A percentile compares a stretch with the other conserved stretches of the same genome.
phyloP scores from a whole-genome alignment of 345 rosid genomes.

The Zanthoxylum bungeanum region DNA sequence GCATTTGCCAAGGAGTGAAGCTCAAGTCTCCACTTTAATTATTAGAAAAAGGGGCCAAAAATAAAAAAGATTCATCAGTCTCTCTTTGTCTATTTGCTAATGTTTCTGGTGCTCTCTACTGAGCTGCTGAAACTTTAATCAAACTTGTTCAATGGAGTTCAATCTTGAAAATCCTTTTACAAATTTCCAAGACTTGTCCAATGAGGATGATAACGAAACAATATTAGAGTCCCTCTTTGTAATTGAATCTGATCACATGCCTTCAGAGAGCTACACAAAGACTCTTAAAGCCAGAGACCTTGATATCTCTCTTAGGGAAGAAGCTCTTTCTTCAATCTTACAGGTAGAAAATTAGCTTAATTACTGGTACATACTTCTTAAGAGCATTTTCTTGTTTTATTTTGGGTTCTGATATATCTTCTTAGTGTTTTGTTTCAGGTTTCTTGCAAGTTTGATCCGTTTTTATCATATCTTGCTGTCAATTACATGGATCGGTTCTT shows the following conservation, averaged over 20 bases:
- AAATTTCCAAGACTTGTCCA: conserved; percentile 17
- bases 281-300: conserved; percentile 34
- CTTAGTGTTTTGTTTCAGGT: conserved; percentile 29
- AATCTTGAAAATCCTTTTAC: conserved; percentile 73
- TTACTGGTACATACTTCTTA: not conserved
- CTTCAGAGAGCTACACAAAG: conserved; percentile 36
- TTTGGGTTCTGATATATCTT: not conserved
- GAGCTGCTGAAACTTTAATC: not conserved
- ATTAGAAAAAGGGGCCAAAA: no score
- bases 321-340: conserved; percentile 41
- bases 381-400: not conserved
- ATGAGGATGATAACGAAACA: conserved; percentile 10
- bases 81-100: conserved; percentile 6
- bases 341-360: conserved; percentile 32
- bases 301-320: conserved; percentile 39
- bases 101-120: conserved; percentile 6
- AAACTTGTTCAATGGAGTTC: conserved; percentile 50
- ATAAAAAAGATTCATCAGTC: not conserved
- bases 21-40: conserved; percentile 21
- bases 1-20: conserved; percentile 20
- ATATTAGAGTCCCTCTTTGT: conserved; percentile 42
- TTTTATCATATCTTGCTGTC: conserved; percentile 62
- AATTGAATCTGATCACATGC: conserved; percentile 67
- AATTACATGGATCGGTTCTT: conserved; percentile 85
- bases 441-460: conserved; percentile 37